Evolutionary conservation across 2,329 filamentous ascomycete genomes (phyloP), one percentile per base, ranked within the genome.

Genomic region (Aspergillus ibericus): DNA sequence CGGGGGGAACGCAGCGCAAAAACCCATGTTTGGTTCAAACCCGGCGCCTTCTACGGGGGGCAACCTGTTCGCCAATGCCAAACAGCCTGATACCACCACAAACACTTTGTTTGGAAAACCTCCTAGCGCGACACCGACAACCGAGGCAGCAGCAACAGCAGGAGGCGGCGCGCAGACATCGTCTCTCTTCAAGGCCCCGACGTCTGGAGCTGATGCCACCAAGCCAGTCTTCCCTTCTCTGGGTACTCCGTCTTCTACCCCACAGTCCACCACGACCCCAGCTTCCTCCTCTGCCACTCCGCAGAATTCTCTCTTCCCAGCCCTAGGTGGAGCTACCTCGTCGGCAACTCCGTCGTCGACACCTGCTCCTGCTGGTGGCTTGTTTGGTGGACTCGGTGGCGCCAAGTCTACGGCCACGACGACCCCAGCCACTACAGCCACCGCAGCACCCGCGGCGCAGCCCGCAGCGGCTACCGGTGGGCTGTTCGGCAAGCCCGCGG

Each of bases 271-370:
- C 40, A 64, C 67, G 36, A 64, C 69, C n/a, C 59, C 69, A 16
- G 64, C 67, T 25, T 55, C 71, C 22, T 69, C 72, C 25, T 64
- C 68, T 29, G 64, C 70, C 27, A 70, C 72, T 36, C 69, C 72
- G 20, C 70, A 73, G 62, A 74, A 73, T 54, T 64, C 72, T 49
- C 56, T 69, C 18, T 75, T 75, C 60, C 67, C 69, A 22, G 32
- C 56, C 40, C 46, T 71, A 25, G 71, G 70, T 7, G 66, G 63
- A 32, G 55, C 71, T 29, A 65, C 73, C 51, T 66, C 72, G 7
- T 69, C 72, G 4, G 63, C 69, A 56, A 66, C 69, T 18, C 66
- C 68, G n/a, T 71, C 72, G 3, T 64, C 70, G 16, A 71, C 71
- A 16, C 59, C 70, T 20, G 66, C 72, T 59, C 62, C 71, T 22